Percentiles rank a stretch among this genome's conserved stretches.
These are phyloP conservation scores for Penicillium polonicum DNA, from an alignment of 2,329 filamentous ascomycete genomes.

Conservation along the genomic window DNA sequence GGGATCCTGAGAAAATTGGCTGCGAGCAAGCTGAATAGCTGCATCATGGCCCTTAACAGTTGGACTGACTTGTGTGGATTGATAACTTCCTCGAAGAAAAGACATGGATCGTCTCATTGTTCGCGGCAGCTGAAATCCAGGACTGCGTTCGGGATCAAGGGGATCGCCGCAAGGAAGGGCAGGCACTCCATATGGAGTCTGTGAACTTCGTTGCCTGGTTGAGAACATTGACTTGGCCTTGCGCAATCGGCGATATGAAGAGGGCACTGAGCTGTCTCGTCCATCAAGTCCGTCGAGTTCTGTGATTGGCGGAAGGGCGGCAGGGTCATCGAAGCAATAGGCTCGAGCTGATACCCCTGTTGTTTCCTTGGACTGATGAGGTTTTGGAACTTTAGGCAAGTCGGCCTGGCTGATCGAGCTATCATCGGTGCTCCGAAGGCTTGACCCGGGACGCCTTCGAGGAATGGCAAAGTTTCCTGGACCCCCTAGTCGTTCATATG, in stretches of 20 bases:
- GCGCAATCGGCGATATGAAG: constrained; percentile 48
- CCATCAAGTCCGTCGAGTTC: constrained; percentile 38
- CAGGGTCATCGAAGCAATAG: constrained; percentile 16
- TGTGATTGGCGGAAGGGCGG: constrained; percentile 28
- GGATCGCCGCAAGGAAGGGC: constrained; percentile 11
- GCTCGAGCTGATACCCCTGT: neutral
- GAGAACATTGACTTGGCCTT: constrained; percentile 52
- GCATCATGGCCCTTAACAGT: constrained; percentile 37
- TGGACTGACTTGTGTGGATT: constrained; percentile 17
- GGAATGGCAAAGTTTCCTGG: constrained; percentile 29
- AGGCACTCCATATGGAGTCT: constrained; percentile 16
- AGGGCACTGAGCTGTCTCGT: constrained; percentile 42
- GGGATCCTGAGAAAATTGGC: constrained; percentile 36
- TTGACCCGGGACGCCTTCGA: constrained; percentile 22
- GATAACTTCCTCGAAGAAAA: constrained; percentile 37
- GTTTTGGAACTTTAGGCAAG: neutral
- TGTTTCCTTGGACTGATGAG: constrained; percentile 6
- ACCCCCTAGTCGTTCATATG: constrained; percentile 33
- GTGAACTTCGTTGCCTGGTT: constrained; percentile 35
- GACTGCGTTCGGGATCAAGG: constrained; percentile 18
- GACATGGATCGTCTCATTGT: constrained; percentile 45
- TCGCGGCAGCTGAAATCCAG: constrained; percentile 19
- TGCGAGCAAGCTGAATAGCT: constrained; percentile 44
- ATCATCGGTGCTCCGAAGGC: constrained; percentile 17
- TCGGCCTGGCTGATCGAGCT: neutral